Evolutionary conservation across 768 basidiomycete species (phyloP), one percentile per base, ranked within the genome.

Genomic region (Pulveroboletus sp.): DNA sequence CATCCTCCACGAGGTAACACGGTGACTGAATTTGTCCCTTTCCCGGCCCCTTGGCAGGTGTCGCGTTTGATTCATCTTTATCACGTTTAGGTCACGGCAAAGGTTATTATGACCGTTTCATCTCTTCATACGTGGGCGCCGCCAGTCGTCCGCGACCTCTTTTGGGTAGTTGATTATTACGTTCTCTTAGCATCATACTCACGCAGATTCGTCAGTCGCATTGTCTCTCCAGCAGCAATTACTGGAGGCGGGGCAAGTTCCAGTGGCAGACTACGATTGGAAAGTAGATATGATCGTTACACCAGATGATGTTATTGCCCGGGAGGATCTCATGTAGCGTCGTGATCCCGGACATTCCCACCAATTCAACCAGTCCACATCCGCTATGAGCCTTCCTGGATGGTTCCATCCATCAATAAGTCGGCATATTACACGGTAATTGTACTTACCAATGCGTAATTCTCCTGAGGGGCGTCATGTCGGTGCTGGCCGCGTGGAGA

Each of bases 81-180:
- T 81, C 81, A 42, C 81, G 89, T 28, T 75, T 91, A 27, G 89
- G 89, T 9, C 86, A 89, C 56, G 88, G 89, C 21, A 91, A 86
- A 65, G 89, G 89, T 6, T 89, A 86, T 68, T 91, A 91, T 57
- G 89, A 91, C 68, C 73, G 76, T 12, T 91, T 87, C 67, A 71
- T 91, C 32, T 67, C 80, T 3, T 64, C 73, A 1, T 89, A 88
- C 51, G 63, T 71, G 28, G 51, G 39, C 36, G 59, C 69, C 12
- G 69, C 68, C 46, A 70, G 71, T 24, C 69, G 70, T 51, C 68
- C 69, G 21, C 73, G 69, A 48, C 84, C 88, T 1, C 56, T 83
- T 28, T 73, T 89, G 46, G 80, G 89, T 88, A 55, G 51, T 72
- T 57, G 51, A 45, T 53, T 36, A 47, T 52, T 46, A 39, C 57